A percentile compares a stretch with the other conserved stretches of the same genome.
Conservation (phyloP, 306 rosid species). For the Acmispon strigosus region DNA sequence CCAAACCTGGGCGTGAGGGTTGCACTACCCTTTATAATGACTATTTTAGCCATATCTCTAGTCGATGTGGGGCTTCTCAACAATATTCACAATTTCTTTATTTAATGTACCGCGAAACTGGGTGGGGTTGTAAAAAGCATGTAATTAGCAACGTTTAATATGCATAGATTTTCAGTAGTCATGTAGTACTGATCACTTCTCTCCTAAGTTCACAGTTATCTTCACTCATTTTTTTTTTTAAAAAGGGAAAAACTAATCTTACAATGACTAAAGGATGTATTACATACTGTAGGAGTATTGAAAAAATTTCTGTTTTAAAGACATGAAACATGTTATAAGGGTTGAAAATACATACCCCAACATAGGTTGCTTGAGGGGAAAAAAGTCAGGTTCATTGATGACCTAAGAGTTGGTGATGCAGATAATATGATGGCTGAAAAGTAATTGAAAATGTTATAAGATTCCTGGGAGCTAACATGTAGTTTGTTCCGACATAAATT, state of each 20-base stretch:
- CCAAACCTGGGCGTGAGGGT: too few relatives aligned
- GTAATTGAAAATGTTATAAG: background rate
- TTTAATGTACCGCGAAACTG: background rate
- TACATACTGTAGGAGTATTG: too few relatives aligned
- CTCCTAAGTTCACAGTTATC: too few relatives aligned
- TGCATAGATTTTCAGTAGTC: too few relatives aligned
- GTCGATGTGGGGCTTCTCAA: background rate
- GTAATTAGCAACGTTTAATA: background rate
- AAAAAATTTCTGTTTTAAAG: background rate
- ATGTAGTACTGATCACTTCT: too few relatives aligned
- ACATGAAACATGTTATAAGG: background rate
- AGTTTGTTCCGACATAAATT: background rate
- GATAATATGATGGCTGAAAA: background rate
- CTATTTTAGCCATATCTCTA: too few relatives aligned
- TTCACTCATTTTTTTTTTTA: too few relatives aligned
- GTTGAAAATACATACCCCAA: background rate
- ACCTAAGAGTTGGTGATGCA: background rate
- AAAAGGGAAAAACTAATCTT: too few relatives aligned
- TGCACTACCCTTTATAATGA: too few relatives aligned
- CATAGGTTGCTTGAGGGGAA: background rate
- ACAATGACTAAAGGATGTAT: too few relatives aligned
- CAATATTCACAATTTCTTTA: background rate
- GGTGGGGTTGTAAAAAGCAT: background rate
- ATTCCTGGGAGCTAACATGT: background rate
- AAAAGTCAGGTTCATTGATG: background rate